These are phyloP conservation scores for Leccinum ochraceum DNA, from an alignment of 768 basidiomycete species.

Conservation along the genomic window DNA sequence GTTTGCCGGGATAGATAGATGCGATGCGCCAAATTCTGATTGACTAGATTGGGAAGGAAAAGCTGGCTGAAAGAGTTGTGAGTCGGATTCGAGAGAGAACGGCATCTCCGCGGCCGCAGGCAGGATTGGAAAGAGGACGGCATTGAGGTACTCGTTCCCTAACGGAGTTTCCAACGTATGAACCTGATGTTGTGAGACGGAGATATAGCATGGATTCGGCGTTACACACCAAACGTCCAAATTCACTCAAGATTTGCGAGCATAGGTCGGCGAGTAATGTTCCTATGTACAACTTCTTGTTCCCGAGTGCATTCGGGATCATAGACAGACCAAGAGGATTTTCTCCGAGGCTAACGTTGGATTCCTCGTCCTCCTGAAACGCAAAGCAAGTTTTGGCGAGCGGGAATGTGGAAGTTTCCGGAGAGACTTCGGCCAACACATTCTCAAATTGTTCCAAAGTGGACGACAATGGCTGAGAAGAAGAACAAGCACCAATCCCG, in stretches of 20 bases:
- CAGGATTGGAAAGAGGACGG: constrained; percentile 59
- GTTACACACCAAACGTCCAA: constrained; percentile 76
- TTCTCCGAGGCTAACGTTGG: constrained; percentile 56
- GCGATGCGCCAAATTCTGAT: constrained; percentile 46
- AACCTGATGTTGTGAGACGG: constrained; percentile 47
- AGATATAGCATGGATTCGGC: not conserved
- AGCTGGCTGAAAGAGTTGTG: constrained; percentile 43
- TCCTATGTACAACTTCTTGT: constrained; percentile 85
- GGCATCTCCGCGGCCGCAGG: constrained; percentile 65
- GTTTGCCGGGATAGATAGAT: constrained; percentile 26
- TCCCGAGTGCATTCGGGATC: constrained; percentile 84
- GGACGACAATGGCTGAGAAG: constrained; percentile 50
- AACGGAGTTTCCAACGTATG: constrained; percentile 78
- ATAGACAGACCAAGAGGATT: constrained; percentile 65
- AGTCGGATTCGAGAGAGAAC: constrained; percentile 48
- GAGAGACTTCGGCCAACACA: constrained; percentile 64
- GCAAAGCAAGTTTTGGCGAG: constrained; percentile 82
- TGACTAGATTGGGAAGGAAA: constrained; percentile 54
- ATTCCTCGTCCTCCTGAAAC: constrained; percentile 67
- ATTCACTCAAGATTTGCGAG: constrained; percentile 82
- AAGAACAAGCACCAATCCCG: constrained; percentile 75
- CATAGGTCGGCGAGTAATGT: constrained; percentile 88
- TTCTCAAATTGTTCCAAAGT: constrained; percentile 68
- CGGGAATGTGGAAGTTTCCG: constrained; percentile 67
- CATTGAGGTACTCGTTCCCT: constrained; percentile 85